Evolutionary conservation across 176 grass and related monocot species (phyloP), one percentile per base, ranked within the genome.

Genomic region (Thalia dealbata): DNA sequence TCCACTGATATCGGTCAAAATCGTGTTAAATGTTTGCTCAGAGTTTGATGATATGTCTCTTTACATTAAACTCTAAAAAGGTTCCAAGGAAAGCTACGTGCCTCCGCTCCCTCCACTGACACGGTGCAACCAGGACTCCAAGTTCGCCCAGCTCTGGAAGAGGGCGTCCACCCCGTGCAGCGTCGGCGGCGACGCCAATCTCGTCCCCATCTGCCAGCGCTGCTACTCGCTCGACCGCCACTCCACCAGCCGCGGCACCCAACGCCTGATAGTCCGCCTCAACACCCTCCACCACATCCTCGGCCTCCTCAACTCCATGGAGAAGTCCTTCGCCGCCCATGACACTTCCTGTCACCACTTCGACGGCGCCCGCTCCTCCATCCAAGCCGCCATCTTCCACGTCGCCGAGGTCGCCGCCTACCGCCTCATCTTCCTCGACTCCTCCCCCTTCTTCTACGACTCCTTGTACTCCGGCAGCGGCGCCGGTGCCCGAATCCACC

Each of bases 281-380:
- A 96, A 92, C 75, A 96, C 92, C 18, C 61, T 96, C 25, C 71
- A 88, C 16, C 87, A 92, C 73, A 78, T 96, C 58, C 86, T 84
- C 14, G 44, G 62, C 51, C 73, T 76, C 52, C 75, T 92, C 66
- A 78, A 86, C 26, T 74, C 78, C 79, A 80, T 89, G 25, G 83
- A 91, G 64, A 86, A 73, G 51, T 48, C 83, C 18, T 54, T 90
- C 59, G 61, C 79, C 55, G 61, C 76, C 15, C 76, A 70, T 51
- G 50, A 54, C 7, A 6, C 16, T 5, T 7, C 30, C 63, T 14
- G 1, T 76, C 69, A 64, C 59, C 64, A 75, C 14, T 90, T 90
- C 27, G 84, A 86, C n/a, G 70, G 75, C 22, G 62, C 86, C 6
- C 84, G 81, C 50, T 72, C 78, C 2, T 72, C 81, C 24, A 59